Percentiles rank a stretch among this genome's conserved stretches.
Conservation (phyloP, 805 yeast genomes). For the Metschnikowia matae region DNA sequence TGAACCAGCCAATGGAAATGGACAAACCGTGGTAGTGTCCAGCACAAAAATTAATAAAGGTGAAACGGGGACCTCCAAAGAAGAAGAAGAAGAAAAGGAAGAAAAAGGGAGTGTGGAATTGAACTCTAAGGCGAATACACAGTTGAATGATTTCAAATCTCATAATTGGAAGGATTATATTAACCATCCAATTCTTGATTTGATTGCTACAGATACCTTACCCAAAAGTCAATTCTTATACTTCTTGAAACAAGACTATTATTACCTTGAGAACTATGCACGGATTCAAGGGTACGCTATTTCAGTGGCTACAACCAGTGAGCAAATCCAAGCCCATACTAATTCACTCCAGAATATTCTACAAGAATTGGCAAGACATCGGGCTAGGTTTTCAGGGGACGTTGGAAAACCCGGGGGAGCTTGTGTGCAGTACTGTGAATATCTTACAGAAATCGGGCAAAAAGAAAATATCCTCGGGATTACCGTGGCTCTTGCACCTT, state of each 20-base stretch:
- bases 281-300: constrained; percentile 62
- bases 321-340: constrained; percentile 48
- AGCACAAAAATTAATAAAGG: too few species aligned
- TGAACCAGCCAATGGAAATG: not conserved
- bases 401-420: constrained; percentile 52
- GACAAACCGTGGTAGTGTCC: too few species aligned
- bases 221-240: constrained; percentile 48
- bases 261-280: constrained; percentile 65
- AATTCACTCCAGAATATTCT: constrained; percentile 48
- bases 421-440: constrained; percentile 57
- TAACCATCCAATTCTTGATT: constrained; percentile 57
- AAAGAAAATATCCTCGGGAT: constrained; percentile 59
- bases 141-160: not conserved
- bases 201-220: constrained; percentile 50
- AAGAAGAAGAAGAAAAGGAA: too few species aligned
- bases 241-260: constrained; percentile 61
- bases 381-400: constrained; percentile 39
- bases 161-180: constrained; percentile 52
- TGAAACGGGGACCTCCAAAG: not conserved
- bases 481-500: constrained; percentile 68
- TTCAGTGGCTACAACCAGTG: constrained; percentile 53
- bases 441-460: constrained; percentile 50
- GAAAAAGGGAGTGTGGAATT: too few species aligned
- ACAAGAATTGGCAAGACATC: constrained; percentile 55
- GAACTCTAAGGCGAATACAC: too few species aligned